Conservation (phyloP, 2,329 filamentous ascomycete species). For the Aspergillus sp. region DNA sequence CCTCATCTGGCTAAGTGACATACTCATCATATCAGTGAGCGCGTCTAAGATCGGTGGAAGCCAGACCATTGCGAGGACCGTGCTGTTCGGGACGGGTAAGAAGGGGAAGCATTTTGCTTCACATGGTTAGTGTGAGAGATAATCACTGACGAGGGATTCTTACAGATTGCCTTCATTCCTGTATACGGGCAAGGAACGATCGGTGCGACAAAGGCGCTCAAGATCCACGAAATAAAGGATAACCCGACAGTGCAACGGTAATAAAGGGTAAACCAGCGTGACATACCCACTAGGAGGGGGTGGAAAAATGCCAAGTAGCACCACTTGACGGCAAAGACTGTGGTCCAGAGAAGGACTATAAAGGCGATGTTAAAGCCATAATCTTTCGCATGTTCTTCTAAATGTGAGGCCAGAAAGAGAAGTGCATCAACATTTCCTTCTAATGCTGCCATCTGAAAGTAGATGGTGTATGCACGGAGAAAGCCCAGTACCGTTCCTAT, state of each 20-base stretch:
- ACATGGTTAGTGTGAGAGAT: background rate
- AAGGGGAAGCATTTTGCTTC: background rate
- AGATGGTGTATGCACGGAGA: background rate
- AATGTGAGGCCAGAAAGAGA: background rate
- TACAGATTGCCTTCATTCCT: background rate
- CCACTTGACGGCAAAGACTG: constrained; percentile 4
- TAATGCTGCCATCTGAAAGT: background rate
- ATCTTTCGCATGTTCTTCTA: background rate
- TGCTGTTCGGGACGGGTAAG: background rate
- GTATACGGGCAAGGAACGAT: background rate
- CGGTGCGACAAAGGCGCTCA: background rate
- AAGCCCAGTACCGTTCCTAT: background rate
- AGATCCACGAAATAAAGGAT: background rate
- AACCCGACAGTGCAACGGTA: background rate
- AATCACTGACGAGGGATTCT: background rate
- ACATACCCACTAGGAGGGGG: background rate
- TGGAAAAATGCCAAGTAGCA: constrained; percentile 4
- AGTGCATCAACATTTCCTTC: background rate
- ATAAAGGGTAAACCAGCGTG: background rate
- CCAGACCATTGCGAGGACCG: background rate
- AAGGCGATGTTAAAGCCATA: background rate
- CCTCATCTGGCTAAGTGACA: background rate
- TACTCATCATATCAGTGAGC: background rate
- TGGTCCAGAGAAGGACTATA: background rate
- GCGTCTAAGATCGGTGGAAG: background rate